A percentile compares a stretch with the other conserved stretches of the same genome.
Conservation (phyloP, 805 yeast species). For the Saturnispora silvae region DNA sequence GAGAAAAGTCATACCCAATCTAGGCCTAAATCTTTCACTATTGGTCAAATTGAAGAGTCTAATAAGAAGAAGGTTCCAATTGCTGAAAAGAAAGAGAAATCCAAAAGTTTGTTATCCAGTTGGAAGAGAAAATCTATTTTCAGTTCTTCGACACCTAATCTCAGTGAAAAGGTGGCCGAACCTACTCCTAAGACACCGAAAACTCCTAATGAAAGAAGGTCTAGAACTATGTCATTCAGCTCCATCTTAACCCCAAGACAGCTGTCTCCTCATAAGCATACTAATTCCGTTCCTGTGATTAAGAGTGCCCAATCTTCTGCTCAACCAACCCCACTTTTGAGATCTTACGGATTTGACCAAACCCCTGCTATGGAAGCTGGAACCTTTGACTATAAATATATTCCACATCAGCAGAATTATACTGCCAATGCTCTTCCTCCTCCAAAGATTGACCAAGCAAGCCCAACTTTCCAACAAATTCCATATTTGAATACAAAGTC, state of each 20-base stretch:
- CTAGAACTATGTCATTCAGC: slow-evolving; percentile 5
- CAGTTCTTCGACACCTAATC: not conserved
- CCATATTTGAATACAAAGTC: slow-evolving; percentile 5
- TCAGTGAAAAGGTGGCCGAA: not conserved
- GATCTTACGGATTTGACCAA: slow-evolving; percentile 17
- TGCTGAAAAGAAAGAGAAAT: slow-evolving; percentile 18
- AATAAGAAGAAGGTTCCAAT: slow-evolving; percentile 9
- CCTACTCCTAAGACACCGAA: not conserved
- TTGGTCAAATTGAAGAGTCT: slow-evolving; percentile 5
- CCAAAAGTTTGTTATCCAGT: slow-evolving; percentile 21
- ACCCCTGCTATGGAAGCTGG: slow-evolving; percentile 5
- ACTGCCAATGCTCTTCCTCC: too few relatives aligned
- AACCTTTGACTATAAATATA: not conserved
- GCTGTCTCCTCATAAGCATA: slow-evolving; percentile 10
- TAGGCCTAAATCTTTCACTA: slow-evolving; percentile 13
- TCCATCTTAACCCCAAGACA: slow-evolving; percentile 3
- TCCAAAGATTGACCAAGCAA: not conserved
- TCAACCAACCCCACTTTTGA: slow-evolving; percentile 11
- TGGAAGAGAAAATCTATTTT: slow-evolving; percentile 24
- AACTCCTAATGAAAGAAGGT: slow-evolving; percentile 1
- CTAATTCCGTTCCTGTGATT: slow-evolving; percentile 7
- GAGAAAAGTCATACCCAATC: not conserved
- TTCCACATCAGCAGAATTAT: not conserved
- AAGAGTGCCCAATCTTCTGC: slow-evolving; percentile 2
- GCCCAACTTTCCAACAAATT: slow-evolving; percentile 6